A percentile compares a stretch with the other conserved stretches of the same genome.
Conservation (phyloP, 805 yeast genomes). For the Suhomyces vadensis region DNA sequence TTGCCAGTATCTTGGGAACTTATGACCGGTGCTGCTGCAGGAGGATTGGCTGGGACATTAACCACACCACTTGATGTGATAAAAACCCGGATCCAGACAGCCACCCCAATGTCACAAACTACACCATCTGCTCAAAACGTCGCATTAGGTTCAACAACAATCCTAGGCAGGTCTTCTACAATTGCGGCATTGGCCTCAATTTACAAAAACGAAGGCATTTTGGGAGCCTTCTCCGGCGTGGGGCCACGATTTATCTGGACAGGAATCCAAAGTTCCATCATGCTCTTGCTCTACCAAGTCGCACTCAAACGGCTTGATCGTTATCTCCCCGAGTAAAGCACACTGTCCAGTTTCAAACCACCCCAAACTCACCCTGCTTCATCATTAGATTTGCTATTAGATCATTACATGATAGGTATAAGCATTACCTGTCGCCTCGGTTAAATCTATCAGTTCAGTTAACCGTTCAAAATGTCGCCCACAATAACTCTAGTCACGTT, state of each 20-base stretch:
- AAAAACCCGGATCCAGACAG: constrained; percentile 92
- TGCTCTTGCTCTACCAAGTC: constrained; percentile 85
- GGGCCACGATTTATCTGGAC: constrained; percentile 98
- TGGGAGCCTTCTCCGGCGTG: constrained; percentile 88
- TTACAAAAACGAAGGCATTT: constrained; percentile 69
- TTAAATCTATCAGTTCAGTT: no score
- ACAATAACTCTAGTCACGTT: no score
- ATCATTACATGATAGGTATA: no score
- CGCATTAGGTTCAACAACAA: background rate
- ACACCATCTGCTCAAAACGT: background rate
- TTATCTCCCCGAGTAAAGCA: background rate
- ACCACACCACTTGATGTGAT: constrained; percentile 93
- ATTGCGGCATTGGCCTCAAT: constrained; percentile 41
- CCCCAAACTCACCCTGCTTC: no score
- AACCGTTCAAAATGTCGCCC: no score
- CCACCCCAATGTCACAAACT: constrained; percentile 23
- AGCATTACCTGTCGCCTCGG: no score
- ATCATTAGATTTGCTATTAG: no score
- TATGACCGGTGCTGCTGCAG: constrained; percentile 91
- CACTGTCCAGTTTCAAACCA: no score
- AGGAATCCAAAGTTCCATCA: constrained; percentile 88
- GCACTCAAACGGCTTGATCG: constrained; percentile 57
- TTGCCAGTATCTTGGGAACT: constrained; percentile 65
- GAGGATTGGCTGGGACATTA: constrained; percentile 84
- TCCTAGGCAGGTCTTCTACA: constrained; percentile 18